Evolutionary conservation across 441 rosid genomes (phyloP), one percentile per base, ranked within the genome.

Genomic region (Metrosideros polymorpha): DNA sequence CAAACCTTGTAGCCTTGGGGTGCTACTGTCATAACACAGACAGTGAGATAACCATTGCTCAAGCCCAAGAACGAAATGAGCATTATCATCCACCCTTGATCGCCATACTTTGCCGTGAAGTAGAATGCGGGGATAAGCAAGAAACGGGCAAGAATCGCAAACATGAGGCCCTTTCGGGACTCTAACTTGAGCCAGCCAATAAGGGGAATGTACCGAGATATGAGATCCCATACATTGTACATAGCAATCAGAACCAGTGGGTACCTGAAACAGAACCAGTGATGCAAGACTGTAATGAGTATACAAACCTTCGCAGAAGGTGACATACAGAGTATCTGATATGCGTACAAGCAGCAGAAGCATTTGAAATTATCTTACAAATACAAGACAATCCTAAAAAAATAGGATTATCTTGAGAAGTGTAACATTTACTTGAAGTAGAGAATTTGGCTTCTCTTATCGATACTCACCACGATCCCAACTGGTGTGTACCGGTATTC

Each of bases 1-100:
- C 85, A 4, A 24, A 86, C 87, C 87, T 86, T 86, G 85, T 86
- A 86, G 14, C 87, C 85, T 50, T 61, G 59, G 12, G 87, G 85
- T 9, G 87, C 87, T n/a, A 59, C 82, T 50, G 79, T 86, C 85
- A 86, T 86, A 53, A 82, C 82, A 25, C 87, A 82, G 12, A 86
- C 82, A 25, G 79, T 82, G 57, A 86, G 82, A 50, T 82, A 61
- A 17, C 87, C 87, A 50, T 86, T 82, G 35, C 57, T 82, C 51
- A 86, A 54, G 35, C 87, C 87, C 47, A 86, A 35, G 50, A 86
- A 49, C 9, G 87, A 82, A 82, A 57, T 13, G 32, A 86, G 82
- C 50, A 82, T 32, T 63, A 86, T 86, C 85, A 82, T 86, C 87
- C 85, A 59, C 25, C 82, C 87, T 57, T 82, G 47, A 50, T 59